These are phyloP conservation scores for Termitomyces sp. DNA, from an alignment of 768 basidiomycete genomes.

Conservation along the genomic window DNA sequence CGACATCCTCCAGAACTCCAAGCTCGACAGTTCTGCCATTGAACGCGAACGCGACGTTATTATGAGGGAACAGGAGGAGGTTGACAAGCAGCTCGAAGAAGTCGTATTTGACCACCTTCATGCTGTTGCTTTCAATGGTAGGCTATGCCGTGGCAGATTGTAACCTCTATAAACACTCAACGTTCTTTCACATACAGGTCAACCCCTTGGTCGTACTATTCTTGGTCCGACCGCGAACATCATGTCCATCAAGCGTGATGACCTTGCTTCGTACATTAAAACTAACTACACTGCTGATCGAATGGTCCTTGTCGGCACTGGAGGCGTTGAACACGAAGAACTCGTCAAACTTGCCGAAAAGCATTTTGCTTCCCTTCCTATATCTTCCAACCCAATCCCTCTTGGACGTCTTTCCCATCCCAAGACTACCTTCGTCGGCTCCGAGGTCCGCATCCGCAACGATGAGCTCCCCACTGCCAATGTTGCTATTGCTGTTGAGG, in stretches of 20 bases:
- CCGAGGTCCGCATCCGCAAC: slow-evolving; percentile 93
- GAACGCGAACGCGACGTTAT: slow-evolving; percentile 97
- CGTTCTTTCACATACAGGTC: slow-evolving; percentile 51
- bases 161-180: background rate
- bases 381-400: slow-evolving; percentile 82
- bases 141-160: slow-evolving; percentile 14
- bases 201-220: slow-evolving; percentile 94
- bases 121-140: slow-evolving; percentile 94
- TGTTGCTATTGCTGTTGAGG: slow-evolving; percentile 96
- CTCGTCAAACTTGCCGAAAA: slow-evolving; percentile 94
- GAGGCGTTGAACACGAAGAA: slow-evolving; percentile 87
- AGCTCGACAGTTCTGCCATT: slow-evolving; percentile 80
- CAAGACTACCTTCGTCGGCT: slow-evolving; percentile 83
- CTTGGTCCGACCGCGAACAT: slow-evolving; percentile 97
- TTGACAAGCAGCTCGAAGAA: slow-evolving; percentile 97
- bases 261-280: slow-evolving; percentile 87
- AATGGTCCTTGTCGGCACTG: slow-evolving; percentile 97
- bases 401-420: slow-evolving; percentile 76
- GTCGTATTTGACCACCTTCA: slow-evolving; percentile 99
- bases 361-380: slow-evolving; percentile 86
- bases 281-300: slow-evolving; percentile 98
- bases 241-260: slow-evolving; percentile 87
- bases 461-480: slow-evolving; percentile 87
- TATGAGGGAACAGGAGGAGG: slow-evolving; percentile 95
- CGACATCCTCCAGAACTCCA: slow-evolving; percentile 96